Conservation (phyloP, 306 rosid genomes). For the Sechiopsis laciniata region DNA sequence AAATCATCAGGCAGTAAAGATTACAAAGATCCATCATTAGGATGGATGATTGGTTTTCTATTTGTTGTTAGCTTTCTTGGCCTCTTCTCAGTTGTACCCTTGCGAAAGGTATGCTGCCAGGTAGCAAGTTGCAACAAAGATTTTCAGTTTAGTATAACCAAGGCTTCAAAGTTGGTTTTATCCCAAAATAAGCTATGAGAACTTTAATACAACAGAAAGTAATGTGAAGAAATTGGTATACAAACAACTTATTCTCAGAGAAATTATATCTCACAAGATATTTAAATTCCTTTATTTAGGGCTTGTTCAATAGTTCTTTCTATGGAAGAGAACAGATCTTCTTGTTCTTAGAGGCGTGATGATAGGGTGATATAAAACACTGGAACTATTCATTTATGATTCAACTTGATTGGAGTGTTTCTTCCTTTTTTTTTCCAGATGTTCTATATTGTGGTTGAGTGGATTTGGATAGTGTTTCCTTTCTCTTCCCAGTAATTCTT, state of each 20-base stretch:
- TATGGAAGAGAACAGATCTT: background rate
- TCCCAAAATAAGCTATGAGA: background rate
- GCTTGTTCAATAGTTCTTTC: too few relatives aligned
- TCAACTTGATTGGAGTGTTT: background rate
- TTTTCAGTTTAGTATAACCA: background rate
- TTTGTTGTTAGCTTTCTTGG: slow-evolving; percentile 49
- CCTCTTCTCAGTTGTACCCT: slow-evolving; percentile 49
- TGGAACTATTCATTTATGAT: background rate
- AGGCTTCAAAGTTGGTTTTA: background rate
- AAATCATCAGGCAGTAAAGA: slow-evolving; percentile 31
- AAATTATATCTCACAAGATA: too few relatives aligned
- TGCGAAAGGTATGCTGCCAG: slow-evolving; percentile 36
- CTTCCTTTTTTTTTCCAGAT: background rate
- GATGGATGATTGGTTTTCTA: slow-evolving; percentile 40
- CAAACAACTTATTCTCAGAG: too few relatives aligned
- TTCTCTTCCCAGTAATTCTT: background rate
- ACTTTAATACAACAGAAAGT: background rate
- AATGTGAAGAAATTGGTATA: background rate
- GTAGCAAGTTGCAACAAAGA: background rate
- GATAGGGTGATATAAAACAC: background rate
- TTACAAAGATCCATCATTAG: slow-evolving; percentile 31
- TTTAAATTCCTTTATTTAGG: background rate
- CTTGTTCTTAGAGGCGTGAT: background rate
- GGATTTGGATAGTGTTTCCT: background rate
- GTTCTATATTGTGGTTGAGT: background rate